Conservation (phyloP, 2,329 filamentous ascomycete species). For the Metarhizium robertsii region DNA sequence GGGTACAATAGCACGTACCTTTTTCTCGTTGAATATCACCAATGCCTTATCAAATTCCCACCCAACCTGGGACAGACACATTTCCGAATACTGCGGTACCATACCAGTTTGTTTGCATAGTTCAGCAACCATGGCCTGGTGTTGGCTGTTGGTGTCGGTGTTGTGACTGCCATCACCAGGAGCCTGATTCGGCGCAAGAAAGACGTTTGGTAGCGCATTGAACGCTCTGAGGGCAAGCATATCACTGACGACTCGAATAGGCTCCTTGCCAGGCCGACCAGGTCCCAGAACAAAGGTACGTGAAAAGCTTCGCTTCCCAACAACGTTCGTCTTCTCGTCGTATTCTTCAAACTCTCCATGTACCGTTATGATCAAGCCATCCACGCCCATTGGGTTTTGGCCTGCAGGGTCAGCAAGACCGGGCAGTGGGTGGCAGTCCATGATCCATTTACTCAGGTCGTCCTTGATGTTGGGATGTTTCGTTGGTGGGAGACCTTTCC, state of each 20-base stretch:
- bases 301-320: conserved; percentile 68
- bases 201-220: conserved; percentile 36
- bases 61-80: conserved; percentile 69
- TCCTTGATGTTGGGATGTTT: conserved; percentile 62
- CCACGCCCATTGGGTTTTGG: conserved; percentile 56
- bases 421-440: conserved; percentile 70
- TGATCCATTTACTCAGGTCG: conserved; percentile 64
- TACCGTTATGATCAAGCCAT: conserved; percentile 68
- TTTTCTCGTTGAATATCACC: conserved; percentile 64
- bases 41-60: conserved; percentile 76
- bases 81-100: conserved; percentile 65
- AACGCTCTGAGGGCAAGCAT: conserved; percentile 66
- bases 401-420: conserved; percentile 62
- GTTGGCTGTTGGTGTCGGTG: conserved; percentile 29
- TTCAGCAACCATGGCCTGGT: conserved; percentile 64
- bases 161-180: conserved; percentile 6
- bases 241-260: conserved; percentile 70
- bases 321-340: conserved; percentile 43
- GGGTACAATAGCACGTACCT: conserved; percentile 37
- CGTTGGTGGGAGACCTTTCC: conserved; percentile 62
- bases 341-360: conserved; percentile 79
- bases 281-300: conserved; percentile 73
- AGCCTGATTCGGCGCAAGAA: conserved; percentile 19
- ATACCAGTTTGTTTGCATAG: conserved; percentile 72
- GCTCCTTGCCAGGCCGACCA: conserved; percentile 52